These are phyloP conservation scores for Russula compacta DNA, from an alignment of 768 basidiomycete genomes.

Conservation along the genomic window DNA sequence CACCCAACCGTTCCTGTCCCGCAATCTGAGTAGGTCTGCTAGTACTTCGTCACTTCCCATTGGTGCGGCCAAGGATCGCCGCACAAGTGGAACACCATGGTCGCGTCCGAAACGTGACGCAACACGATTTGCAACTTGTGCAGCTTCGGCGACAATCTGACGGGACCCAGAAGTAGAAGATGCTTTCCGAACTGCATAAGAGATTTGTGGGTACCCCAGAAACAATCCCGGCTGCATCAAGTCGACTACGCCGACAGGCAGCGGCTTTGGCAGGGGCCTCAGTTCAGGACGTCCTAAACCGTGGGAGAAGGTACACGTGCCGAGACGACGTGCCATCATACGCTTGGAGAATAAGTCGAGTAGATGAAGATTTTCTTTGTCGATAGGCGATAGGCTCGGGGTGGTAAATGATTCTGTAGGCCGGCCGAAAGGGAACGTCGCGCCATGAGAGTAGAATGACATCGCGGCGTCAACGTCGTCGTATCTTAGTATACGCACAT, in stretches of 20 bases:
- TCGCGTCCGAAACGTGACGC: conserved; percentile 66
- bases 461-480: conserved; percentile 50
- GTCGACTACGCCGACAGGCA: conserved; percentile 5
- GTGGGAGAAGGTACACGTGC: background rate
- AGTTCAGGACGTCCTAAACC: conserved; percentile 4
- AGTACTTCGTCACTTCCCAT: conserved; percentile 29
- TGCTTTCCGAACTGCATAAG: conserved; percentile 35
- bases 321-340: background rate
- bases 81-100: conserved; percentile 50
- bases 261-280: conserved; percentile 24
- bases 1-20: conserved; percentile 40
- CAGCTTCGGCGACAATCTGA: conserved; percentile 62
- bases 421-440: conserved; percentile 38
- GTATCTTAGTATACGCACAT: conserved; percentile 58
- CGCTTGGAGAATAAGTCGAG: conserved; percentile 25
- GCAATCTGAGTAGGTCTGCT: conserved; percentile 38
- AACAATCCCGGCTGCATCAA: conserved; percentile 20
- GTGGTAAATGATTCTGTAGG: conserved; percentile 5
- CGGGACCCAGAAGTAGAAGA: conserved; percentile 35
- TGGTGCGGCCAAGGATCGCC: conserved; percentile 37
- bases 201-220: conserved; percentile 43
- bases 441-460: conserved; percentile 20
- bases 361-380: conserved; percentile 25
- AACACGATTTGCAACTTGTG: conserved; percentile 70
- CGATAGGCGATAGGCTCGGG: conserved; percentile 1